Evolutionary conservation across 768 basidiomycete species (phyloP), one percentile per base, ranked within the genome.

Genomic region (Lentinula boryana): DNA sequence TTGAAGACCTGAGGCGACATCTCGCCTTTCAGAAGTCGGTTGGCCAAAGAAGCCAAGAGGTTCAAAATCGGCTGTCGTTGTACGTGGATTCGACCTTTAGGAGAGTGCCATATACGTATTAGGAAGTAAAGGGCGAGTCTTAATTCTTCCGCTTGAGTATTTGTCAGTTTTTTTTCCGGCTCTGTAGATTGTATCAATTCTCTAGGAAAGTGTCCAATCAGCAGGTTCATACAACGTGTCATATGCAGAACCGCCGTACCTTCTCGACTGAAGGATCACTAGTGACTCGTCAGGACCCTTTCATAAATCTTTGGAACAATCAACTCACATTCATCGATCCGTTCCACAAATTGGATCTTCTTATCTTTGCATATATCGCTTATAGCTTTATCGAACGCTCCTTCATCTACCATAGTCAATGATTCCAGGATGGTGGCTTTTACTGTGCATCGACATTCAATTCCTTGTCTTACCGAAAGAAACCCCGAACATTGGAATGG

Each of bases 371-470:
- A 64, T 51, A 69, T 41, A 7, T 50, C 61, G 15, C 71, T 44
- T 23, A 60, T 12, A 33, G 58, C 58, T 13, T 52, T 41, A 8
- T 21, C 36, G 15, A 60, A 41, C 1, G 64, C 63, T 21, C 56
- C 57, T 10, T 62, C 48, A 38, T 65, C 60, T 31, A 72, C 43
- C 4, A 71, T 56, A 16, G 70, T 68, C 3, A 77, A 61, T 16
- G 66, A 67, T 67, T 74, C 74, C 5, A 79, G 53, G 13, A 75
- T 64, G 16, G 70, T 59, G 38, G 73, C 70, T 50, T 69, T 73
- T 50, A 72, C 76, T 78, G 58, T n/a, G 12, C 23, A 21, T 15
- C 9, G 36, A 52, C 62, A 27, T 8, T 44, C 27, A n/a, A 32
- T 38, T 10, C 10, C 16, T 48, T 31, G 74, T 74, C 58, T 21